phyloP scores from a whole-genome alignment of 2,329 filamentous ascomycete species.

The Eutypa lata region DNA sequence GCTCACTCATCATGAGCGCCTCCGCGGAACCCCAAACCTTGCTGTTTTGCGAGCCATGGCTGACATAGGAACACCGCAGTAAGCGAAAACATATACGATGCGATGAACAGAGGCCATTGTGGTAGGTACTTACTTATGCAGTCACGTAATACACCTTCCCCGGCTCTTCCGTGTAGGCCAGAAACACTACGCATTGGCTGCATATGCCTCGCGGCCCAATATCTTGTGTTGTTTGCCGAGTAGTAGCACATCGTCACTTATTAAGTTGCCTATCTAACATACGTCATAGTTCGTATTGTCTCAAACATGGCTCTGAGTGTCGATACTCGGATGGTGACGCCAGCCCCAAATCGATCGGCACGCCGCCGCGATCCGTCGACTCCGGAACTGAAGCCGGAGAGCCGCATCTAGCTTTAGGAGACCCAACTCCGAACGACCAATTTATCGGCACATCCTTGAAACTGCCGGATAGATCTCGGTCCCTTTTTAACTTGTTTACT shows the following conservation, averaged over 20 bases:
- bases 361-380: conserved; percentile 11
- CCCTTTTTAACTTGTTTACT: conserved; percentile 36
- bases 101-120: conserved; percentile 43
- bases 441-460: conserved; percentile 28
- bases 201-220: conserved; percentile 4
- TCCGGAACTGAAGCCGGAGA: conserved; percentile 16
- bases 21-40: background rate
- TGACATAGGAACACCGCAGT: conserved; percentile 29
- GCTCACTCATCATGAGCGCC: background rate
- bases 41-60: background rate
- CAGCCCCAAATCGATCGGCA: conserved; percentile 13
- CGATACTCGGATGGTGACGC: conserved; percentile 25
- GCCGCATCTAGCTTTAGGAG: conserved; percentile 11
- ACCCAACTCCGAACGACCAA: conserved; percentile 23
- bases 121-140: conserved; percentile 30
- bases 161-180: conserved; percentile 7
- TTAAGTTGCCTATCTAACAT: conserved; percentile 7
- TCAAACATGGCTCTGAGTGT: conserved; percentile 43
- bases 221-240: background rate
- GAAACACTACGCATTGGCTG: conserved; percentile 13
- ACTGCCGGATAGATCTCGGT: conserved; percentile 31
- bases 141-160: background rate
- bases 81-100: conserved; percentile 44
- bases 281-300: conserved; percentile 38
- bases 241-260: background rate